phyloP scores from a whole-genome alignment of 352 stramenopile genomes.

The Phytophthora quininea region DNA sequence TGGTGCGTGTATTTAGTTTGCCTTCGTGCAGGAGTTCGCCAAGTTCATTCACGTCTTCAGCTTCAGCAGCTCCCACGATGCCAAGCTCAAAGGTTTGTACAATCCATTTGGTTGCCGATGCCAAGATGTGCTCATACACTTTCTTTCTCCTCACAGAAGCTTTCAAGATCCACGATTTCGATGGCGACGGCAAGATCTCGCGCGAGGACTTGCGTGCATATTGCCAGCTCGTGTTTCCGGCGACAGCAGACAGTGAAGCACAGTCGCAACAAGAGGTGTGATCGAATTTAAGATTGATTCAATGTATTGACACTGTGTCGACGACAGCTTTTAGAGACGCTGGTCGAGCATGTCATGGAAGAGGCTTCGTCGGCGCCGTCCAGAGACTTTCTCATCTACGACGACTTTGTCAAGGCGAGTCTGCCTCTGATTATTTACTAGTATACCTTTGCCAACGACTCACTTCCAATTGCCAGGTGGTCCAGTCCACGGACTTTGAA shows the following conservation, averaged over 20 bases:
- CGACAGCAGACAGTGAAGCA: slow-evolving; percentile 31
- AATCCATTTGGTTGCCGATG: not conserved
- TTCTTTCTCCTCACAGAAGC: slow-evolving; percentile 34
- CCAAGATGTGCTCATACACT: not conserved
- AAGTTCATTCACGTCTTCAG: slow-evolving; percentile 62
- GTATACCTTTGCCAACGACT: slow-evolving; percentile 12
- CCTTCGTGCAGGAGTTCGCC: slow-evolving; percentile 54
- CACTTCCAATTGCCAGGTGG: slow-evolving; percentile 34
- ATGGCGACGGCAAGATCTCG: slow-evolving; percentile 75
- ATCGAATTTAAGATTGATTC: not conserved
- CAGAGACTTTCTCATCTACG: slow-evolving; percentile 53
- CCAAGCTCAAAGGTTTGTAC: slow-evolving; percentile 53
- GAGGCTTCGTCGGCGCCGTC: slow-evolving; percentile 57
- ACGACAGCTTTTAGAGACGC: slow-evolving; percentile 42
- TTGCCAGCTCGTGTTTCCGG: slow-evolving; percentile 45
- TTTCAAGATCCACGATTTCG: slow-evolving; percentile 76
- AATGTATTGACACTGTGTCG: slow-evolving; percentile 3
- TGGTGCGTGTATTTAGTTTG: not conserved
- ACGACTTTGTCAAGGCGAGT: slow-evolving; percentile 66
- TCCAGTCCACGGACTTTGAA: slow-evolving; percentile 69
- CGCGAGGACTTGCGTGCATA: slow-evolving; percentile 58
- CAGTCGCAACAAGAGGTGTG: slow-evolving; percentile 41
- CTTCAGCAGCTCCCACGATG: slow-evolving; percentile 58
- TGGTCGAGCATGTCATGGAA: slow-evolving; percentile 55
- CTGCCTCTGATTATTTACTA: not conserved